phyloP scores from a whole-genome alignment of 257 asterid genomes.

The Solanum paucissectum region DNA sequence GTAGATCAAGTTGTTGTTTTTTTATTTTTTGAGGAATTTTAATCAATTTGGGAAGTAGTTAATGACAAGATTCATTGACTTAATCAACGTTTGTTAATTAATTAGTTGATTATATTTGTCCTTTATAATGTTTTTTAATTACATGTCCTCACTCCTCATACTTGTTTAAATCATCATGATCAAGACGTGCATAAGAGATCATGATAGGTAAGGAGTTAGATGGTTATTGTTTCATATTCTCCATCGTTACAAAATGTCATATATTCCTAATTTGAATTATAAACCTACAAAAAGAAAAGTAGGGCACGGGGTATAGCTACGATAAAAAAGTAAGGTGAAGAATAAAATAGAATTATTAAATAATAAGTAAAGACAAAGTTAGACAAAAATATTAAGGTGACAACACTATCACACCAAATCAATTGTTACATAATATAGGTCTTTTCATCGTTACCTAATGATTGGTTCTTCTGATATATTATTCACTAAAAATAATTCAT shows the following conservation, averaged over 20 bases:
- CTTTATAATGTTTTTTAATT: background rate
- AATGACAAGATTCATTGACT: background rate
- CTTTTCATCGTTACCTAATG: background rate
- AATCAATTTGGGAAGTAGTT: background rate
- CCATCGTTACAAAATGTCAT: background rate
- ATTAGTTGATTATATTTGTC: background rate
- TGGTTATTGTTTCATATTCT: background rate
- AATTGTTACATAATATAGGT: background rate
- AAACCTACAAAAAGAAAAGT: too few species aligned
- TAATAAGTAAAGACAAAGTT: background rate
- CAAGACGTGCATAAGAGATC: background rate
- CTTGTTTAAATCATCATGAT: background rate
- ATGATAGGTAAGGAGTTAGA: background rate
- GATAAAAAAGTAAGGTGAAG: background rate
- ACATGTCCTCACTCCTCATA: background rate
- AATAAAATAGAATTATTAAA: too few species aligned
- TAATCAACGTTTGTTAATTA: background rate
- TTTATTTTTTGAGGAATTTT: background rate
- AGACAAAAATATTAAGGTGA: too few species aligned
- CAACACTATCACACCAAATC: background rate
- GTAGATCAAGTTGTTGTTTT: background rate
- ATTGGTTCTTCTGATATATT: background rate
- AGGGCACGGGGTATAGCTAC: too few species aligned
- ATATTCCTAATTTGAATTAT: too few species aligned
- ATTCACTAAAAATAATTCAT: background rate